Percentiles rank a stretch among this genome's conserved stretches.
These are phyloP conservation scores for Inonotus obliquus DNA, from an alignment of 1,284 basidiomycete genomes.

Conservation along the genomic window DNA sequence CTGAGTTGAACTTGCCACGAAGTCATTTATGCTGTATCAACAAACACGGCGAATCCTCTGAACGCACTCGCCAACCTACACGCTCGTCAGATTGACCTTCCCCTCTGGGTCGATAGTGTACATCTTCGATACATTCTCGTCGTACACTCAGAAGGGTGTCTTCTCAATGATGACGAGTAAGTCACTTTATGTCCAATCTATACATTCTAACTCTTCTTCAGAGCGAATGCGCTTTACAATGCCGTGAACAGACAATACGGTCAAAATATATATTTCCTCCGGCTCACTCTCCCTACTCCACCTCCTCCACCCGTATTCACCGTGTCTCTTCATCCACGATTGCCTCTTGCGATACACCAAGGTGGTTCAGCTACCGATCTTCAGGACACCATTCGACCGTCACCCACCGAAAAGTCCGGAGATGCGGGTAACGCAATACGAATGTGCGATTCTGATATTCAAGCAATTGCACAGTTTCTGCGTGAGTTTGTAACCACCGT, in stretches of 20 bases:
- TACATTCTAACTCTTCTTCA: slow-evolving; percentile 27
- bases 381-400: not conserved
- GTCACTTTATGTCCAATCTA: slow-evolving; percentile 23
- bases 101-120: slow-evolving; percentile 70
- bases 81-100: slow-evolving; percentile 58
- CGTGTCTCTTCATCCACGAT: slow-evolving; percentile 56
- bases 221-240: slow-evolving; percentile 71
- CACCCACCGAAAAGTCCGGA: slow-evolving; percentile 16
- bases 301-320: slow-evolving; percentile 60
- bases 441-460: slow-evolving; percentile 75
- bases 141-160: slow-evolving; percentile 64
- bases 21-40: slow-evolving; percentile 79
- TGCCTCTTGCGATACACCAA: slow-evolving; percentile 44
- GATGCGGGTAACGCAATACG: slow-evolving; percentile 39
- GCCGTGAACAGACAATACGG: slow-evolving; percentile 82
- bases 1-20: slow-evolving; percentile 1
- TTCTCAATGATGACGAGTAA: slow-evolving; percentile 73
- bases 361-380: slow-evolving; percentile 1
- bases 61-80: slow-evolving; percentile 70
- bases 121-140: slow-evolving; percentile 69
- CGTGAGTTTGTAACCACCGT: slow-evolving; percentile 91
- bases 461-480: slow-evolving; percentile 76
- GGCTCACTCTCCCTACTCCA: slow-evolving; percentile 47
- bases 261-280: slow-evolving; percentile 64
- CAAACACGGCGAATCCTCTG: slow-evolving; percentile 68